Conservation (phyloP, 148 eudicot species). For the Silene latifolia region DNA sequence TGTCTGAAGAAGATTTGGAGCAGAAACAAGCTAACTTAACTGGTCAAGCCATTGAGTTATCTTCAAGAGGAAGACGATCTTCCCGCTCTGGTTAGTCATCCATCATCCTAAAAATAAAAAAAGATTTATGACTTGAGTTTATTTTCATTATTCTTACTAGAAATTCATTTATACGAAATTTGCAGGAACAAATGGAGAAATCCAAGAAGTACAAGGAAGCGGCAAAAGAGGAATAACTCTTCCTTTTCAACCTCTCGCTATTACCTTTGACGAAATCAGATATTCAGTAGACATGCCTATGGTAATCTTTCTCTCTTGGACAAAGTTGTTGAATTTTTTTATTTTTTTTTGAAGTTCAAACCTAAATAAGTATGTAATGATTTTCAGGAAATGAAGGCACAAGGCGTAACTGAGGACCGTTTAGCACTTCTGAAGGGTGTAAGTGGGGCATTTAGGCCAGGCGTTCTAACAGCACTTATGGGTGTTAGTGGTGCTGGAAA, state of each 20-base stretch:
- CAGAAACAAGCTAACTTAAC: slow-evolving; percentile 37
- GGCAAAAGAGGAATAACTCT: slow-evolving; percentile 55
- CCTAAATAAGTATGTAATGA: neutral
- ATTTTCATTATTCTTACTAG: neutral
- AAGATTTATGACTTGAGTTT: neutral
- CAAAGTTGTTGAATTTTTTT: too few relatives aligned
- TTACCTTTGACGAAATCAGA: slow-evolving; percentile 59
- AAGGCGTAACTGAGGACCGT: slow-evolving; percentile 46
- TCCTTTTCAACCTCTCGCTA: slow-evolving; percentile 62
- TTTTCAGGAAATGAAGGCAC: slow-evolving; percentile 51
- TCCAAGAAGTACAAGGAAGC: slow-evolving; percentile 26
- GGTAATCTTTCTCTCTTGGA: slow-evolving; percentile 36
- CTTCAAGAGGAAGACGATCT: slow-evolving; percentile 31
- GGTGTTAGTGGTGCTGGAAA: slow-evolving; percentile 68
- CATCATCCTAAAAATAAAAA: neutral
- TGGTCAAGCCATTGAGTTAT: slow-evolving; percentile 36
- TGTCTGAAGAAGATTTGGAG: slow-evolving; percentile 48
- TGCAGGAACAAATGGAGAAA: slow-evolving; percentile 39
- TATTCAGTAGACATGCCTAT: slow-evolving; percentile 77
- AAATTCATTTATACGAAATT: neutral
- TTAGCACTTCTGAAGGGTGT: slow-evolving; percentile 56
- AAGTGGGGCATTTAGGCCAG: slow-evolving; percentile 65
- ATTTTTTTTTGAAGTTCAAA: too few relatives aligned
- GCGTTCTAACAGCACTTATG: slow-evolving; percentile 50
- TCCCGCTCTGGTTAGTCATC: slow-evolving; percentile 32